Evolutionary conservation across 306 rosid genomes (phyloP), one percentile per base, ranked within the genome.

Genomic region (Dryas octopetala): DNA sequence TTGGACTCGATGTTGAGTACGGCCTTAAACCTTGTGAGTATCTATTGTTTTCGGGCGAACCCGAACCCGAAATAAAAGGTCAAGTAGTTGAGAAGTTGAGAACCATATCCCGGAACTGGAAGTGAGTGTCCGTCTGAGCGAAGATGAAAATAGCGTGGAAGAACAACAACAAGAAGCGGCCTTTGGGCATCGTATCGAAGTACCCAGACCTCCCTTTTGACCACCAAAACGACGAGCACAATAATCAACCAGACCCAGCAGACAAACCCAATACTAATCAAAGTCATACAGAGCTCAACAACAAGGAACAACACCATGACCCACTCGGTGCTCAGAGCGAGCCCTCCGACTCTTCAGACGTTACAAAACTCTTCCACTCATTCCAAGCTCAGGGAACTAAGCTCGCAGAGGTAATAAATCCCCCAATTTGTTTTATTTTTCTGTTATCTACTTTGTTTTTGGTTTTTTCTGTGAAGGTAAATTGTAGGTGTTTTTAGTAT

Each of bases 71-170:
- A 58, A 58, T 26, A 5, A 17, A 23, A 2, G 40, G 10, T 19
- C 41, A 7, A 55, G 12, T 59, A 19, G 38, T 5, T 28, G 2
- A 28, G 26, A 55, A 19, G 38, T 5, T 28, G 2, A 28, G 26
- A 55, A 6, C 38, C 38, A 32, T 32, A 11, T 15, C 41, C 65
- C 10, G 65, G 44, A 60, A 59, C 3, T 2, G 8, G 49, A 46
- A 8, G 64, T 26, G 62, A 10, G 14, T 12, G 3, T 61, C 9
- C 0, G 66, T 13, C 4, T 38, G 45, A 38, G 32, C 3, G 38
- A 63, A 70, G 44, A 85, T 85, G 88, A 85, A 78, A 64, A 73
- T 85, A 67, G 78, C 86, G 26, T 85, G 88, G 88, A 85, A 85
- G 67, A 85, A 72, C 32, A 72, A 72, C 32, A 72, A 46, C 66